phyloP scores from a whole-genome alignment of 2,329 filamentous ascomycete species.

The Colletotrichum australisinense region DNA sequence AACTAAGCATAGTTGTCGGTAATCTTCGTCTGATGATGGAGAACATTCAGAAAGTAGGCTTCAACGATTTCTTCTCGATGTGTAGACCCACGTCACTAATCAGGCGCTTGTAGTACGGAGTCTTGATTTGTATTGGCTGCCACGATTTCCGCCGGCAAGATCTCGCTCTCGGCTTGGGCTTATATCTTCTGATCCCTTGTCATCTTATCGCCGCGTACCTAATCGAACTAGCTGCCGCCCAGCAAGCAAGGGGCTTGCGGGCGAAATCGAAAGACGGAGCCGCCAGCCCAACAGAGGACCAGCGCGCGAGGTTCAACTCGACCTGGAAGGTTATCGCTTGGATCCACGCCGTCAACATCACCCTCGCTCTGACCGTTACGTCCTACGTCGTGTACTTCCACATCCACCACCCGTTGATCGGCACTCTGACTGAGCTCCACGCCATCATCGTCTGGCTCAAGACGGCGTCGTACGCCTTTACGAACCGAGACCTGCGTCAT shows the following conservation, averaged over 20 bases:
- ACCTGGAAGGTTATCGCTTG: slow-evolving; percentile 86
- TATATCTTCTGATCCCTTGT: slow-evolving; percentile 90
- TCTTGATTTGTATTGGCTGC: slow-evolving; percentile 90
- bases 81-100: slow-evolving; percentile 31
- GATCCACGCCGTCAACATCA: slow-evolving; percentile 85
- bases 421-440: slow-evolving; percentile 89
- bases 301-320: slow-evolving; percentile 74
- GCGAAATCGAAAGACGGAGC: slow-evolving; percentile 65
- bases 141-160: slow-evolving; percentile 89
- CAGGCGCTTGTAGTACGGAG: slow-evolving; percentile 77
- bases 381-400: slow-evolving; percentile 90
- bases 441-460: slow-evolving; percentile 97
- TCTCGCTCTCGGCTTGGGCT: slow-evolving; percentile 76
- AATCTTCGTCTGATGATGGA: slow-evolving; percentile 96
- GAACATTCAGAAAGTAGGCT: slow-evolving; percentile 87
- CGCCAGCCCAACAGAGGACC: slow-evolving; percentile 67
- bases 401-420: slow-evolving; percentile 93
- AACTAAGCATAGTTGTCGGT: slow-evolving; percentile 75
- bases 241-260: slow-evolving; percentile 78
- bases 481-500: slow-evolving; percentile 93
- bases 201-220: slow-evolving; percentile 91
- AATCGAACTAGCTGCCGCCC: slow-evolving; percentile 86
- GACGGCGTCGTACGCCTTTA: slow-evolving; percentile 94
- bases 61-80: not conserved
- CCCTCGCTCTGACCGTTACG: slow-evolving; percentile 82